These are phyloP conservation scores for Carex cristatella DNA, from an alignment of 176 grass and related monocot species.

Conservation along the genomic window DNA sequence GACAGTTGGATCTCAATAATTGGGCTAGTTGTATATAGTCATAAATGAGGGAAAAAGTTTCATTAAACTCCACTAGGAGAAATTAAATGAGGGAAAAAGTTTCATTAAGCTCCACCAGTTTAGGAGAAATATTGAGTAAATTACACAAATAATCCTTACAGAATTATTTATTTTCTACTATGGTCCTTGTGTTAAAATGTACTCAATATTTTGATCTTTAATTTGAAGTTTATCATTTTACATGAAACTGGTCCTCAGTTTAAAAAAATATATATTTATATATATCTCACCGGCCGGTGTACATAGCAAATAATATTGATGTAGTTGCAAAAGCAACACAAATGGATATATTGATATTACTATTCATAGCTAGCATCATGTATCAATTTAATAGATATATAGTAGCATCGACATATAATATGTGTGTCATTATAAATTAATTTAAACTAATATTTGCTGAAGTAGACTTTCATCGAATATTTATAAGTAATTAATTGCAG, in stretches of 20 bases:
- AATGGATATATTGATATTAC: not conserved
- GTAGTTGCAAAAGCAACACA: not conserved
- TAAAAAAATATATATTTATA: no score
- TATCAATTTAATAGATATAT: not conserved
- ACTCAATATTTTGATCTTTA: not conserved
- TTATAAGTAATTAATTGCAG: not conserved
- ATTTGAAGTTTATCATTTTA: not conserved
- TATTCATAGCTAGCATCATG: not conserved
- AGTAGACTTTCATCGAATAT: not conserved
- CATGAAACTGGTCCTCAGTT: not conserved
- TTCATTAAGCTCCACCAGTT: not conserved
- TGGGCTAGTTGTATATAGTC: not conserved
- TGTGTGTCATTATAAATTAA: not conserved
- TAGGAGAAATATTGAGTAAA: not conserved
- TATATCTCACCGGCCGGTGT: no score
- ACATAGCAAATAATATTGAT: not conserved
- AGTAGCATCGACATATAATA: not conserved
- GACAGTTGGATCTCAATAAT: constrained; percentile 6
- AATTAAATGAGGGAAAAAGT: not conserved
- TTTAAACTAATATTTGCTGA: not conserved
- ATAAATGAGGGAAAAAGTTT: not conserved
- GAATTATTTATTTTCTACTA: not conserved
- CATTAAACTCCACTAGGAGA: not conserved
- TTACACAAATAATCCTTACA: not conserved
- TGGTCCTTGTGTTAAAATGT: not conserved